Percentiles rank a stretch among this genome's conserved stretches.
phyloP scores from a whole-genome alignment of 371 early-diverging fungal genomes.

The Basidiobolus meristosporus region DNA sequence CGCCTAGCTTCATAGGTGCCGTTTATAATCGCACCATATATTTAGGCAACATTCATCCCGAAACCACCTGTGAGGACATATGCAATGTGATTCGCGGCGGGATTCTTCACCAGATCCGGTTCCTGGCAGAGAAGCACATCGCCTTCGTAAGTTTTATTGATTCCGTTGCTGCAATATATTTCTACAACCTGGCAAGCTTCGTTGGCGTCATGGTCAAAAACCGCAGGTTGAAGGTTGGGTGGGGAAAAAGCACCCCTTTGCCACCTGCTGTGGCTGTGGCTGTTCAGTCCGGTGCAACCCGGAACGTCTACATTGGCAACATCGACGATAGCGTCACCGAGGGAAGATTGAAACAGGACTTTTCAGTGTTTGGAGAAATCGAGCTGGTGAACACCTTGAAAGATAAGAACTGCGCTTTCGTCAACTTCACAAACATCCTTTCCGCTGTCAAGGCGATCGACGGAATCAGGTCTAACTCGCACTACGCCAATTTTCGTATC shows the following conservation, averaged over 20 bases:
- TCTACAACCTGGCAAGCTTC: slow-evolving; percentile 26
- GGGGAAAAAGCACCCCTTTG: slow-evolving; percentile 47
- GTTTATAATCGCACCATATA: slow-evolving; percentile 59
- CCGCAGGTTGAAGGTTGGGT: slow-evolving; percentile 52
- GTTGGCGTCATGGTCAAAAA: slow-evolving; percentile 40
- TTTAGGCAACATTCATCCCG: slow-evolving; percentile 51
- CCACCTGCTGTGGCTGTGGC: slow-evolving; percentile 29
- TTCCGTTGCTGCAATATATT: slow-evolving; percentile 30
- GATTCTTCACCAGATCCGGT: slow-evolving; percentile 50
- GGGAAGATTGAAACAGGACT: slow-evolving; percentile 36
- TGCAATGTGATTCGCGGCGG: slow-evolving; percentile 78
- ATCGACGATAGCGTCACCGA: slow-evolving; percentile 38
- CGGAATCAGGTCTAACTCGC: slow-evolving; percentile 26
- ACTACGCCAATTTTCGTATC: slow-evolving; percentile 29
- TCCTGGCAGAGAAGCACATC: slow-evolving; percentile 50
- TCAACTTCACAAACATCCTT: slow-evolving; percentile 51
- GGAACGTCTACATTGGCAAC: slow-evolving; percentile 68
- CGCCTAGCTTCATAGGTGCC: too few relatives aligned
- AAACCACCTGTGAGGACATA: slow-evolving; percentile 53
- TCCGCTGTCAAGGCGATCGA: slow-evolving; percentile 53
- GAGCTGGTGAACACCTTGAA: slow-evolving; percentile 54
- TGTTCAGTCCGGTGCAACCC: slow-evolving; percentile 48
- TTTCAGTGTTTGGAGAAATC: slow-evolving; percentile 56
- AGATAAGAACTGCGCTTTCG: slow-evolving; percentile 67
- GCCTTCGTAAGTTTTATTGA: slow-evolving; percentile 74